A percentile compares a stretch with the other conserved stretches of the same genome.
phyloP scores from a whole-genome alignment of 2,329 filamentous ascomycete genomes.

The Colletotrichum sp. region DNA sequence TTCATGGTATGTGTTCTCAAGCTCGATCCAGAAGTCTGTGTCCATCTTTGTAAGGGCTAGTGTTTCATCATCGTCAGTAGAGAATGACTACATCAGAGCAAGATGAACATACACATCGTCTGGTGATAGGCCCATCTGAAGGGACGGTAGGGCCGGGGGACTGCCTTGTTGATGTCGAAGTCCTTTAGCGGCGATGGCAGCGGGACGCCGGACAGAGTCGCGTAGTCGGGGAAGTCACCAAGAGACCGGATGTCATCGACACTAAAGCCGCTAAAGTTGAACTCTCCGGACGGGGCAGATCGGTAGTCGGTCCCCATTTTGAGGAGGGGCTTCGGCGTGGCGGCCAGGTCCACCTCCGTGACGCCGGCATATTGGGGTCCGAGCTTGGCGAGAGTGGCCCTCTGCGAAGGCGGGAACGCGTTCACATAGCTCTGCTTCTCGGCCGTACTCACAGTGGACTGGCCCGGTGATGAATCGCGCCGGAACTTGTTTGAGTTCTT shows the following conservation, averaged over 20 bases:
- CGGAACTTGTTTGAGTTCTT: background rate
- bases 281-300: constrained; percentile 39
- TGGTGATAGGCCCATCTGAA: constrained; percentile 88
- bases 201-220: constrained; percentile 75
- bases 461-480: background rate
- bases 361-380: background rate
- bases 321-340: constrained; percentile 28
- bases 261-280: constrained; percentile 73
- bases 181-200: constrained; percentile 66
- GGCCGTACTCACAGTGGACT: background rate
- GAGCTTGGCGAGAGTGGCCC: constrained; percentile 19
- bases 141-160: constrained; percentile 78
- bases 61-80: constrained; percentile 7
- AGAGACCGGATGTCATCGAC: constrained; percentile 71
- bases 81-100: accelerated
- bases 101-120: constrained; percentile 76
- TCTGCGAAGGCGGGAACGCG: constrained; percentile 31
- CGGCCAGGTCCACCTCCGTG: constrained; percentile 15
- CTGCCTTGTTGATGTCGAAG: constrained; percentile 73
- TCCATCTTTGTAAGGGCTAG: constrained; percentile 80
- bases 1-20: constrained; percentile 73
- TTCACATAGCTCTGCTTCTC: constrained; percentile 25
- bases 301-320: constrained; percentile 38
- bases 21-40: constrained; percentile 86
- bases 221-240: constrained; percentile 82